Conservation (phyloP, 495 filamentous ascomycete species). For the Sordaria brevicollis region DNA sequence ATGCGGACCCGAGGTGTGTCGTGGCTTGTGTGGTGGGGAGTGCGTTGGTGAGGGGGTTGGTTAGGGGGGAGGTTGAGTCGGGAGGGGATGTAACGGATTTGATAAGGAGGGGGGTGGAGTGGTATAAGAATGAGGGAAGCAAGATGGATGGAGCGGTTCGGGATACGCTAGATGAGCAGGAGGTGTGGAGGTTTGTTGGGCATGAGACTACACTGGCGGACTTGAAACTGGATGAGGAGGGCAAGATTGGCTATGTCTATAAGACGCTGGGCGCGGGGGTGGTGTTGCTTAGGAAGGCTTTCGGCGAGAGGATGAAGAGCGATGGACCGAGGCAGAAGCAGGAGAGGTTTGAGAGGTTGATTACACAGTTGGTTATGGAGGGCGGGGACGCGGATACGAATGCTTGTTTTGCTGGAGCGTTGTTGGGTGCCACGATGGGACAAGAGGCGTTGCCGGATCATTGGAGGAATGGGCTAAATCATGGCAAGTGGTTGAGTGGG, state of each 20-base stretch:
- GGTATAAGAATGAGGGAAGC: constrained; percentile 10
- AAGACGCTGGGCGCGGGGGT: constrained; percentile 36
- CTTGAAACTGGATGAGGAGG: constrained; percentile 28
- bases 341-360: constrained; percentile 28
- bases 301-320: constrained; percentile 10
- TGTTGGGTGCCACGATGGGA: constrained; percentile 33
- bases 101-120: constrained; percentile 13
- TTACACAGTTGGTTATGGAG: constrained; percentile 34
- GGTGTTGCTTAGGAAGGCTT: constrained; percentile 24
- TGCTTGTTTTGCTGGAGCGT: constrained; percentile 35
- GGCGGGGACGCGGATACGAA: constrained; percentile 43
- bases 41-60: constrained; percentile 29
- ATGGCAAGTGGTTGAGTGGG: constrained; percentile 28
- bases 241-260: constrained; percentile 39
- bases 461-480: constrained; percentile 32
- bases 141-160: constrained; percentile 9
- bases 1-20: constrained; percentile 38
- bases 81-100: constrained; percentile 26
- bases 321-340: constrained; percentile 1
- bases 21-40: constrained; percentile 31
- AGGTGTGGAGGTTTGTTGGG: constrained; percentile 22
- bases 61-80: constrained; percentile 27
- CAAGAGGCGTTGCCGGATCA: constrained; percentile 27
- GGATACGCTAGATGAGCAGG: constrained; percentile 20
- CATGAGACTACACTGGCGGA: constrained; percentile 14